Base-by-base conservation (phyloP, 2,329 filamentous ascomycete species). In the Chaetomium sp. region DNA sequence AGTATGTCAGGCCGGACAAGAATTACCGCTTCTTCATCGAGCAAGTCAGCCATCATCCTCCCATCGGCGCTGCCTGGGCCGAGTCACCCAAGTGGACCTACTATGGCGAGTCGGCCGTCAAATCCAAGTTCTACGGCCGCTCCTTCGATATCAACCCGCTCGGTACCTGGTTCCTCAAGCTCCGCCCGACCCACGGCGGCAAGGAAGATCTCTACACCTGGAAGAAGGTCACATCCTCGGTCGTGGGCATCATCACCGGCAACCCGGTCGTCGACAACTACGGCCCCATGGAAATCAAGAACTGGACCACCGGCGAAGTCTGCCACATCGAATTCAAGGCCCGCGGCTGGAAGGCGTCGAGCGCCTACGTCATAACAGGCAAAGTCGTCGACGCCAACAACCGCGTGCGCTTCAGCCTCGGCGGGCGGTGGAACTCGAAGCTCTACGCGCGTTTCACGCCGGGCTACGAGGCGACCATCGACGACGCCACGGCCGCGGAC, bases 21-120 rank as follows among this genome's bases (percentile, higher is more conserved):
- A 93, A 94, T 65, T 99, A 97, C 80, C 92, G 95, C 69, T 98
- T 98, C 84, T 96, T 98, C 79, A 92, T 97, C 66, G 95, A 99
- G 78, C 95, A 99, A 81, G 94, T 99, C 72, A 96, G 92, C 79
- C 95, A 99, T 76, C 95, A 99, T 78, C 95, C 95, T 33, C 95
- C 95, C 0, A 85, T 99, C 72, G 93, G 95, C 70, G 95, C 96
- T 21, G 93, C 93, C 0, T 95, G 90, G 83, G 94, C 94, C 9
- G 95, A 99, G 77, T 90, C 92, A 4, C 87, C 93, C 16, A 92
- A 90, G 72, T 99, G 95, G 95, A 94, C 94, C 62, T 99, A 99
- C 80, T 98, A 91, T 82, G 95, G 95, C 67, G 95, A 99, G 78
- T 96, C 93, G 31, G 90, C 92, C 10, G 93, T 98, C 66, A 94